Evolutionary conservation across 345 rosid species (phyloP).

Genomic region (Garcia nutans): DNA sequence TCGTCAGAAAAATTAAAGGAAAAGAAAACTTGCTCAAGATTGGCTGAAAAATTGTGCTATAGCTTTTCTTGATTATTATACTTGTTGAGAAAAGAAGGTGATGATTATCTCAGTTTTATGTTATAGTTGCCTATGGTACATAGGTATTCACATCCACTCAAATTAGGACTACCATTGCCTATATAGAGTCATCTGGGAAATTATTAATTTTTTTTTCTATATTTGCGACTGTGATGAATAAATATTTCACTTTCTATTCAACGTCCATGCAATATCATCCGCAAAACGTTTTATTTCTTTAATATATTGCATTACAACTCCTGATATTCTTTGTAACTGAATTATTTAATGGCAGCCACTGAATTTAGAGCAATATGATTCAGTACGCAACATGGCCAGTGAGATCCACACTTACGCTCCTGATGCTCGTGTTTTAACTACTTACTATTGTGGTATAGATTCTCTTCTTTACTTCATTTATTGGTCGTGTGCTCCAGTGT

Average conservation of each 20-base stretch:
- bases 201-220: not conserved
- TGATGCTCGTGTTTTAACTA: slow-evolving; percentile 92
- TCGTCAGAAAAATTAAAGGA: not conserved
- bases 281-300: not conserved
- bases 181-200: not conserved
- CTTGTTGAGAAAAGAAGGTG: slow-evolving; percentile 2
- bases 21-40: not conserved
- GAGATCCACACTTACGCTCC: slow-evolving; percentile 86
- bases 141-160: not conserved
- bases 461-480: slow-evolving; percentile 6
- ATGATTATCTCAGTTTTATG: slow-evolving; percentile 2
- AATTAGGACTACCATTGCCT: not conserved
- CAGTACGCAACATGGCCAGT: slow-evolving; percentile 77
- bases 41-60: slow-evolving; percentile 8
- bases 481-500: not conserved
- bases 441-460: slow-evolving; percentile 77
- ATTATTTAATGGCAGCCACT: slow-evolving; percentile 63
- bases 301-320: not conserved
- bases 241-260: not conserved
- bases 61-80: slow-evolving; percentile 9
- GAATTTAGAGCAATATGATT: slow-evolving; percentile 82
- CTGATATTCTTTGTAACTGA: slow-evolving; percentile 6
- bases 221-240: slow-evolving; percentile 1
- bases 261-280: not conserved
- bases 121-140: slow-evolving; percentile 1